Base-by-base conservation (phyloP, 2,329 filamentous ascomycete species). In the Exophiala spinifera region DNA sequence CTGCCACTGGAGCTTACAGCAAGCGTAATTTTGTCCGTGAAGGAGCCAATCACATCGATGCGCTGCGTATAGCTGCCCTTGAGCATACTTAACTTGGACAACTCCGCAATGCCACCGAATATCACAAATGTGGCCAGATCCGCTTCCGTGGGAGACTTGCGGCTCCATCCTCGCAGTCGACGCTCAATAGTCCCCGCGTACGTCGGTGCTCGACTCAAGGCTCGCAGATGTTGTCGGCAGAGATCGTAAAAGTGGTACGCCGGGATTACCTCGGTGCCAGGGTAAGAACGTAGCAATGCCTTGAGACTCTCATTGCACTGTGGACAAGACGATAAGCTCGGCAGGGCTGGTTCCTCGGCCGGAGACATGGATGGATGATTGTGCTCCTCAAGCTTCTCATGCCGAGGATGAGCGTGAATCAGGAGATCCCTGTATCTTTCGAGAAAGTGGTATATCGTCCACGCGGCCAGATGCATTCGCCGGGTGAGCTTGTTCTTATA, bases 181-280 rank as follows among this genome's bases (percentile, higher is more conserved):
- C 61, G 60, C 31, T 62, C 58, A 21, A 62, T 54, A 15, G 51
- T 43, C 1, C 59, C 59, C 0, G 55, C 57, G 21, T 60, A 53
- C 7, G 51, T 53, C 2, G 62, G 62, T 23, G 61, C 46, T 31
- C 62, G 59, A 34, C 50, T 59, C 28, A 58, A 37, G 6, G 49
- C 39, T 3, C 56, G 56, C 14, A 63, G 50, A 48, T 62, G 60
- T 42, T 59, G 51, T 36, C 54, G 45, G 23, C 53, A 49, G 23
- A 63, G 55, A 5, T 53, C 49, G 15, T 59, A 61, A 42, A 61
- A 59, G n/a, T 59, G 51, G 42, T 62, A 62, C 3, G 60, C 49
- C 11, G 57, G 50, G 14, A 63, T 49, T 23, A 62, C 34, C 34
- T 55, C 46, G 14, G 49, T 47, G 4, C 44, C 37, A 4, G 59